A percentile compares a stretch with the other conserved stretches of the same genome.
phyloP scores from a whole-genome alignment of 768 basidiomycete genomes.

The Amanita polypyramis region DNA sequence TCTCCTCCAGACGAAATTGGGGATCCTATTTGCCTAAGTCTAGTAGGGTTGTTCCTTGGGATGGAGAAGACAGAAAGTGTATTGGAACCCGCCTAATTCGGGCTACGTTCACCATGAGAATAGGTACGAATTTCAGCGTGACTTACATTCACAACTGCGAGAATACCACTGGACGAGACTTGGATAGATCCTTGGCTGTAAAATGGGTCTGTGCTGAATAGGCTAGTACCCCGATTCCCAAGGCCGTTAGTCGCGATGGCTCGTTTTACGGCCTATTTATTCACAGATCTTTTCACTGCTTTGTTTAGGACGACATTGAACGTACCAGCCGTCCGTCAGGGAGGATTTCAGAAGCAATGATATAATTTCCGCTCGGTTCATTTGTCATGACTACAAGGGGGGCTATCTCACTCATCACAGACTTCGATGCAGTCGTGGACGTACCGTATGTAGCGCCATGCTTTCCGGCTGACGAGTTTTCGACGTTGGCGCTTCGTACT shows the following conservation, averaged over 20 bases:
- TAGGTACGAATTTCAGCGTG: background rate
- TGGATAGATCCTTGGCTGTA: slow-evolving; percentile 32
- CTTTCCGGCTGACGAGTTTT: too few relatives aligned
- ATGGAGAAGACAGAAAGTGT: slow-evolving; percentile 18
- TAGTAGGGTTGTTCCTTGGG: too few relatives aligned
- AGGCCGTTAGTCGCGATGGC: slow-evolving; percentile 21
- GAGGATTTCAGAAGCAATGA: slow-evolving; percentile 31
- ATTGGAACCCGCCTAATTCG: slow-evolving; percentile 41
- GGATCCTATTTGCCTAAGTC: too few relatives aligned
- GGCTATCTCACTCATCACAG: too few relatives aligned
- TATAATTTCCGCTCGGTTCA: slow-evolving; percentile 12
- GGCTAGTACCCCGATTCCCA: slow-evolving; percentile 24
- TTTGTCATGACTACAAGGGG: too few relatives aligned
- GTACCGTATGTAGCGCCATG: too few relatives aligned
- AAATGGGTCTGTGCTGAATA: slow-evolving; percentile 25
- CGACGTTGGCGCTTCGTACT: too few relatives aligned
- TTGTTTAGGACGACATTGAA: background rate
- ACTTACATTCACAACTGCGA: slow-evolving; percentile 27
- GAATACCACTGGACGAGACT: too few relatives aligned
- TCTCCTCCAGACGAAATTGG: background rate
- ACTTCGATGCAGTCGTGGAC: too few relatives aligned
- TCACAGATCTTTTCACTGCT: background rate
- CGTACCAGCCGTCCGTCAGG: slow-evolving; percentile 29
- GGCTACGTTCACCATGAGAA: slow-evolving; percentile 11
- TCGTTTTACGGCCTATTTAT: slow-evolving; percentile 16